Conservation (phyloP, 1,284 basidiomycete genomes). For the Ustilago cynodontis region DNA sequence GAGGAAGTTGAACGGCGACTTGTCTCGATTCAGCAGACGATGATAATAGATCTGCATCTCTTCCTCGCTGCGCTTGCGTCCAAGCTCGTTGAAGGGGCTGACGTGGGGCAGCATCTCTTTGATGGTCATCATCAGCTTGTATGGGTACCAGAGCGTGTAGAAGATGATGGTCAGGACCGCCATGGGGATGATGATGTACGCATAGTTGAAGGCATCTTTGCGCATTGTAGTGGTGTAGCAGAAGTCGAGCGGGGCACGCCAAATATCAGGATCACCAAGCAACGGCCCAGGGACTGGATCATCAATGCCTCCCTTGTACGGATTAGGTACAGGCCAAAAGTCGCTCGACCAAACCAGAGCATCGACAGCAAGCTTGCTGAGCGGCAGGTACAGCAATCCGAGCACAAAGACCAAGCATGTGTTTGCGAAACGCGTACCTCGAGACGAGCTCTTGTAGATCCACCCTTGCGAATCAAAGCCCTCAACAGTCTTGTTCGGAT, state of each 20-base stretch:
- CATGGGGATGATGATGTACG: constrained; percentile 76
- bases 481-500: constrained; percentile 60
- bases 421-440: constrained; percentile 59
- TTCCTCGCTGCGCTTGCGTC: constrained; percentile 73
- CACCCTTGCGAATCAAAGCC: constrained; percentile 62
- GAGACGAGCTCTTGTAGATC: constrained; percentile 53
- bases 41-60: constrained; percentile 82
- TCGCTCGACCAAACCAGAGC: constrained; percentile 62
- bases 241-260: constrained; percentile 77
- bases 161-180: constrained; percentile 74
- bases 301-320: constrained; percentile 74
- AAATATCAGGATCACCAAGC: constrained; percentile 74
- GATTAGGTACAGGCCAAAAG: constrained; percentile 72
- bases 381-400: constrained; percentile 59
- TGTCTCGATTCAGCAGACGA: constrained; percentile 77
- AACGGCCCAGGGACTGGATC: constrained; percentile 67
- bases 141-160: constrained; percentile 81
- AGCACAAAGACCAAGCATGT: constrained; percentile 60
- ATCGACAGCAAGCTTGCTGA: constrained; percentile 65
- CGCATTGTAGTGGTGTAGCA: constrained; percentile 79
- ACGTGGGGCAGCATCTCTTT: constrained; percentile 76
- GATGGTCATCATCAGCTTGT: constrained; percentile 76
- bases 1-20: constrained; percentile 79
- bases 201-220: constrained; percentile 79
- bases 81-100: constrained; percentile 80